Base-by-base conservation (phyloP, 371 early-diverging fungal genomes). In the Rhizopus stolonifer region DNA sequence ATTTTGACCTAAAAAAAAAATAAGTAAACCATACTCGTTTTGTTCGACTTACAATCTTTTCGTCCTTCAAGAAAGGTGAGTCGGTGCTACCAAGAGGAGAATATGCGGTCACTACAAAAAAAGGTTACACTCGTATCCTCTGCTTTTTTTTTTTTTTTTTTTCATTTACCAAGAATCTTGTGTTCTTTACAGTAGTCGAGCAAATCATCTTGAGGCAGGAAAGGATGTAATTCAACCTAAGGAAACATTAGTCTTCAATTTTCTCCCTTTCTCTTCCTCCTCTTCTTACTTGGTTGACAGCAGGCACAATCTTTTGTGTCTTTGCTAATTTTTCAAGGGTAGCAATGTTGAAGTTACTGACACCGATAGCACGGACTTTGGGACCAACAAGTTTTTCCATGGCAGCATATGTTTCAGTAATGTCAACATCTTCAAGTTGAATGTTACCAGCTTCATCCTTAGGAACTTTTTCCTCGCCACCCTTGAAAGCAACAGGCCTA, bases 191-290 rank as follows among this genome's bases (percentile, higher is more conserved):
- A 74, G 26, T 49, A 67, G 8, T 60, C 46, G 9, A 70, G 46
- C 3, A 72, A 36, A 1, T 64, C 61, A 22, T 46, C 19, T 50
- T 70, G 73, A 36, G 65, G 56, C 17, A 67, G 34, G 49, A 53
- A 63, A 31, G 74, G 88, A 54, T 84, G 80, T 7, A 84, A 38
- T 55, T 87, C 82, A 50, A 84, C 56, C 57, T 62, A 23, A 13
- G 17, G 13, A 48, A 50, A 18, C 18, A 31, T 24, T 14, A 1
- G 8, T 34, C 13, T 43, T 23, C 29, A 9, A 9, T 29, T 9
- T 29, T 29, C 11, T 36, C 10, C 10, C 21, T 22, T 7, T 40
- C 21, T 9, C 0, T n/a, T 15, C 11, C 11, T 21, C 17, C 1
- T 10, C 23, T 15, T 11, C 18, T 39, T 48, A 62, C 62, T 65